A percentile compares a stretch with the other conserved stretches of the same genome.
Evolutionary conservation across 2,329 filamentous ascomycete genomes (phyloP).

Genomic region (Colletotrichum spinosum): DNA sequence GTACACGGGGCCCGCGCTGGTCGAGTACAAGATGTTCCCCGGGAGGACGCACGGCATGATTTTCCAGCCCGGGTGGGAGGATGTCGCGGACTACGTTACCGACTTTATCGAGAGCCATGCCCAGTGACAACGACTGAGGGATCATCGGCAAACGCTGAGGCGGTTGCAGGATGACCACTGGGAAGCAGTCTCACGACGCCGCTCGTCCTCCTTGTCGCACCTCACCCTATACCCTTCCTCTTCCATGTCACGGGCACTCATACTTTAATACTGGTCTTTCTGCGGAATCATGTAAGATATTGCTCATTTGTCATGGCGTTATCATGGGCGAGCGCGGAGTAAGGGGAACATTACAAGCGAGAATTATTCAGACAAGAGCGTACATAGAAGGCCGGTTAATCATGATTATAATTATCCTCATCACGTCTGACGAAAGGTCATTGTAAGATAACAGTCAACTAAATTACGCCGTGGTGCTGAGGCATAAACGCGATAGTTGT

Average conservation of each 20-base stretch:
- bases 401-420: too few species aligned
- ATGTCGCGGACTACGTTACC: conserved; percentile 28
- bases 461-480: too few species aligned
- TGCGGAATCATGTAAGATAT: background rate
- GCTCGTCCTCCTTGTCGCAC: background rate
- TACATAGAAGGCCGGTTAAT: too few species aligned
- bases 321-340: too few species aligned
- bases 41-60: conserved; percentile 39
- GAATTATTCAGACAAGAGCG: too few species aligned
- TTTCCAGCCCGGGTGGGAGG: conserved; percentile 39
- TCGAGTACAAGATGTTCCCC: conserved; percentile 39
- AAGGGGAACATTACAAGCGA: too few species aligned
- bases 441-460: too few species aligned
- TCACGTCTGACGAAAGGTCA: too few species aligned
- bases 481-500: too few species aligned
- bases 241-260: background rate
- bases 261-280: background rate
- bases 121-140: background rate
- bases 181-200: background rate
- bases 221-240: background rate
- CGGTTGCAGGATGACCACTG: background rate
- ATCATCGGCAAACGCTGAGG: background rate
- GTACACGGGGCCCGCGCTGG: conserved; percentile 35
- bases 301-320: background rate
- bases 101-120: conserved; percentile 21